Evolutionary conservation across 116 monocot genomes (phyloP).

Genomic region (Thalassia testudinum): DNA sequence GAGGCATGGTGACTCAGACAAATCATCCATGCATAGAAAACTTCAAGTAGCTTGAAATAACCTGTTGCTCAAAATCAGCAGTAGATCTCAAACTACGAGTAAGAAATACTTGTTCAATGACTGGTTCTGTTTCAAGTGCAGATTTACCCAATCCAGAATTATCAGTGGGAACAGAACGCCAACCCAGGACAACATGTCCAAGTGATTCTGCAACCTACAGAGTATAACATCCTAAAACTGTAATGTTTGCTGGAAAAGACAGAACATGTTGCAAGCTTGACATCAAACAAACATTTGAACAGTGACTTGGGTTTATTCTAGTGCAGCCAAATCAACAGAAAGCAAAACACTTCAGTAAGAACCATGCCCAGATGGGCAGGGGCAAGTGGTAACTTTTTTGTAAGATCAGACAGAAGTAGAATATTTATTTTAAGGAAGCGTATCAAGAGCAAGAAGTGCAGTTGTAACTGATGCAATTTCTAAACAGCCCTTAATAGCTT

Average conservation of each 20-base stretch:
- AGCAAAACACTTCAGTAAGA: no score
- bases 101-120: slow-evolving; percentile 93
- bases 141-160: slow-evolving; percentile 85
- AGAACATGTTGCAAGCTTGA: background rate
- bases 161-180: slow-evolving; percentile 85
- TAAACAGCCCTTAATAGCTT: no score
- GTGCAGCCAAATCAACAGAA: background rate
- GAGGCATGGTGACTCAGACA: no score
- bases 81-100: slow-evolving; percentile 45
- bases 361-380: no score
- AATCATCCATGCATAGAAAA: background rate
- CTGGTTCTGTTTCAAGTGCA: slow-evolving; percentile 77
- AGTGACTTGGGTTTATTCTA: background rate
- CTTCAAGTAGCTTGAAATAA: slow-evolving; percentile 4
- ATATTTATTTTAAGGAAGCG: no score
- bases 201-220: slow-evolving; percentile 87
- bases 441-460: no score
- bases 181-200: slow-evolving; percentile 92
- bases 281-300: background rate
- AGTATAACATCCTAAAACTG: background rate
- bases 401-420: no score
- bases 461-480: no score
- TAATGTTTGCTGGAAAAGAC: background rate
- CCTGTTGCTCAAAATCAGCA: slow-evolving; percentile 96
- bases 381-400: no score